Conservation (phyloP, 2,329 filamentous ascomycete species). For the Metarhizium guizhouense region DNA sequence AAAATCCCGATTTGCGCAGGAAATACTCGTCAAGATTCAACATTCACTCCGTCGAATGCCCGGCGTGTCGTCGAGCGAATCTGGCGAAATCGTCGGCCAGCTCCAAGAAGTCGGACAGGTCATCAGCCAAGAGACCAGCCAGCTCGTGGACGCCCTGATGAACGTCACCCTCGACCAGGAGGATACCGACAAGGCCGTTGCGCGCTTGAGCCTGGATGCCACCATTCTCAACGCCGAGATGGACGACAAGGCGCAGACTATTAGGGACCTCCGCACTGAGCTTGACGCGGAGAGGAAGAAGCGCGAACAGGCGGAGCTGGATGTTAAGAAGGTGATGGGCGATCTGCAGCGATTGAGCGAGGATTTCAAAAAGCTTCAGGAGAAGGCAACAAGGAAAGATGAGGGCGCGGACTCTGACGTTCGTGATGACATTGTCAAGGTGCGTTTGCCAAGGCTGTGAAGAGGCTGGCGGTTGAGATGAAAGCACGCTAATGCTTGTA, state of each 20-base stretch:
- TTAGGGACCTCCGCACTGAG: constrained; percentile 23
- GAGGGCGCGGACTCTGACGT: constrained; percentile 12
- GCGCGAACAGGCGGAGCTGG: constrained; percentile 17
- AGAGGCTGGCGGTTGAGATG: not conserved
- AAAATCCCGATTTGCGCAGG: constrained; percentile 23
- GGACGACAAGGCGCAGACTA: constrained; percentile 23
- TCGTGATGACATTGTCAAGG: constrained; percentile 21
- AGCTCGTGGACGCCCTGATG: constrained; percentile 28
- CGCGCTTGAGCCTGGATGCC: constrained; percentile 28
- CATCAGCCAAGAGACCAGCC: constrained; percentile 28
- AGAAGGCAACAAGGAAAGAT: constrained; percentile 12
- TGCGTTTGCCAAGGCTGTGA: constrained; percentile 4
- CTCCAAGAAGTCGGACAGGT: constrained; percentile 28
- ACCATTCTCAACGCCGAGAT: constrained; percentile 25
- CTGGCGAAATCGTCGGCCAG: constrained; percentile 23
- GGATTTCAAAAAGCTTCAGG: constrained; percentile 22
- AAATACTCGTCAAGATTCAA: constrained; percentile 28
- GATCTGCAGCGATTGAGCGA: constrained; percentile 3
- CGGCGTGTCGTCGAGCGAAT: constrained; percentile 25
- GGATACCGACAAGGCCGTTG: constrained; percentile 28
- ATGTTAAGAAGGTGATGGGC: constrained; percentile 16
- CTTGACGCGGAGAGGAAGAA: constrained; percentile 23
- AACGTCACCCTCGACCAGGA: constrained; percentile 28
- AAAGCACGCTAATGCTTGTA: not conserved
- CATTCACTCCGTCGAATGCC: constrained; percentile 30